Conservation (phyloP, 257 asterid genomes). For the Euphrasia confusa region DNA sequence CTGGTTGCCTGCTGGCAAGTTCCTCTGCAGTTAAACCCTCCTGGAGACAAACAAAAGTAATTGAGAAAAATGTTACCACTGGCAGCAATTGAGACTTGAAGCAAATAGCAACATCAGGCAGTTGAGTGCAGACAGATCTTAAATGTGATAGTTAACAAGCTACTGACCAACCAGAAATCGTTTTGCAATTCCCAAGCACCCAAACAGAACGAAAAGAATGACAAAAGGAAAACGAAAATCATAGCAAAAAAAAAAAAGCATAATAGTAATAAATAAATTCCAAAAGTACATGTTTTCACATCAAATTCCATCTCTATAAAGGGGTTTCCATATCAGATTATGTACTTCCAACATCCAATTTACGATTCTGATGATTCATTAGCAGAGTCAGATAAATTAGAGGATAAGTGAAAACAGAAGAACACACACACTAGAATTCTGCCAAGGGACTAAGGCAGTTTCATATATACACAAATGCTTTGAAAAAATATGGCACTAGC, state of each 20-base stretch:
- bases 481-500: slow-evolving; percentile 11
- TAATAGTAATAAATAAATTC: neutral
- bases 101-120: neutral
- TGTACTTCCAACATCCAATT: slow-evolving; percentile 9
- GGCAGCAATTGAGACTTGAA: slow-evolving; percentile 7
- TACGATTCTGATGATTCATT: neutral
- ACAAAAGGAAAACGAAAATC: neutral
- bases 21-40: slow-evolving; percentile 89
- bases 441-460: neutral
- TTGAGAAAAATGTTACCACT: slow-evolving; percentile 8
- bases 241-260: neutral
- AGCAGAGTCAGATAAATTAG: neutral
- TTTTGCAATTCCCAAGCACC: neutral
- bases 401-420: neutral
- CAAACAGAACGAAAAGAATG: neutral
- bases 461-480: slow-evolving; percentile 5
- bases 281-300: slow-evolving; percentile 6
- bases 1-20: slow-evolving; percentile 65
- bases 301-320: slow-evolving; percentile 8
- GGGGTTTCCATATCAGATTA: neutral
- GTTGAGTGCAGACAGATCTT: too few species aligned
- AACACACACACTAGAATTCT: neutral
- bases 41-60: slow-evolving; percentile 37
- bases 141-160: too few species aligned
- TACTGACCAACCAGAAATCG: neutral